These are phyloP conservation scores for Nyssa sinensis DNA, from an alignment of 148 eudicot genomes.

Conservation along the genomic window DNA sequence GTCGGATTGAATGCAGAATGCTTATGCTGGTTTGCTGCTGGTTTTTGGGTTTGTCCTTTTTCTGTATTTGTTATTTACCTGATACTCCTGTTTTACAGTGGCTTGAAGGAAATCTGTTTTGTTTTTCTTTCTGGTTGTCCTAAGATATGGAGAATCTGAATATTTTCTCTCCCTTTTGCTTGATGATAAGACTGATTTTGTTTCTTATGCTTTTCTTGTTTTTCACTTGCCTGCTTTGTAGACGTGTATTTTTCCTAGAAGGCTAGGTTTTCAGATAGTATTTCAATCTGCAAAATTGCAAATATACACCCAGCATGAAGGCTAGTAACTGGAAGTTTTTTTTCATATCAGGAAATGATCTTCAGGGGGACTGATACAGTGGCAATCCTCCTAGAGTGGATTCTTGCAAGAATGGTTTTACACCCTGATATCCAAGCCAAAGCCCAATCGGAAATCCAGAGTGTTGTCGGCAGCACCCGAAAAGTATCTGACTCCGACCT, in stretches of 20 bases:
- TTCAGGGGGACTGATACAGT: conserved; percentile 95
- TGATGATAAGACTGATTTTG: conserved; percentile 2
- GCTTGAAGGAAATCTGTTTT: conserved; percentile 8
- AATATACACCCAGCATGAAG: background rate
- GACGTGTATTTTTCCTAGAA: background rate
- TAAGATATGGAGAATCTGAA: conserved; percentile 33
- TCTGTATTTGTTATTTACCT: background rate
- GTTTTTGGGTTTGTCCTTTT: background rate
- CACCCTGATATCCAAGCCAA: conserved; percentile 91
- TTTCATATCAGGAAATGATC: conserved; percentile 71
- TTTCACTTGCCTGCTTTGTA: background rate
- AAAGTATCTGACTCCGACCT: conserved; percentile 62
- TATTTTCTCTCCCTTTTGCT: conserved; percentile 15
- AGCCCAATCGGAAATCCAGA: conserved; percentile 72
- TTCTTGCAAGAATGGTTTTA: conserved; percentile 84
- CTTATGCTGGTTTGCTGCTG: background rate
- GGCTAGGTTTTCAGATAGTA: too few relatives aligned
- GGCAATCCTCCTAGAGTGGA: conserved; percentile 84
- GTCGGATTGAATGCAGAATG: too few relatives aligned
- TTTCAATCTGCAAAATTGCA: too few relatives aligned
- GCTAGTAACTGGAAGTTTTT: background rate
- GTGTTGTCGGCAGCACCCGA: conserved; percentile 35
- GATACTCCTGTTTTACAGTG: background rate
- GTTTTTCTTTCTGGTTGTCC: conserved; percentile 4
- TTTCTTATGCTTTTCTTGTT: background rate